Evolutionary conservation across 2,329 filamentous ascomycete genomes (phyloP), one percentile per base, ranked within the genome.

Genomic region (Ophiocordyceps polyrhachis-furcata): DNA sequence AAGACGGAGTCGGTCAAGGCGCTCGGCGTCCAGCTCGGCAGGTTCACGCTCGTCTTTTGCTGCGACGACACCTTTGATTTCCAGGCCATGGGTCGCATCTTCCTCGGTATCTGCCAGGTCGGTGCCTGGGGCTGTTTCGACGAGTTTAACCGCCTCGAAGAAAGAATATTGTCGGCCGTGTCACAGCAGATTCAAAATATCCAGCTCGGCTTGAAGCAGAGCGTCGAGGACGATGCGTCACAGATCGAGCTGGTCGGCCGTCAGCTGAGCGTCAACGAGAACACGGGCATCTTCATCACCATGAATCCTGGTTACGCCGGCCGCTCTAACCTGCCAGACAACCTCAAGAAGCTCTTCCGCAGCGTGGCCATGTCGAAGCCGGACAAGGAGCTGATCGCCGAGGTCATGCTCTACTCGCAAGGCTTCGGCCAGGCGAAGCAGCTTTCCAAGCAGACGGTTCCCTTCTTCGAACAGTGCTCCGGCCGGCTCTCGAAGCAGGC

Each of bases 121-220:
- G 91, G 91, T 60, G 91, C 91, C 5, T 99, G 91, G 91, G 93
- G 93, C 56, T 99, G 91, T 69, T 99, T 99, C 63, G 91, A 99
- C 58, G 91, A 99, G 68, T 99, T 99, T 71, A 99, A 99, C 64
- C 84, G 91, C 73, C 71, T 99, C 19, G 91, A 99, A 57, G 91
- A 99, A 66, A 80, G 91, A 51, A 99, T 99, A 48, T 65, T 99
- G 49, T 98, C 93, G 41, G 91, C 91, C 17, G 93, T 99, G 15
- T 98, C 93, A 19, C 91, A 99, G 62, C 93, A 98, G 60, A 93
- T 99, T 44, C 91, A 99, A 58, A 98, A 99, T 58, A 99, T 99
- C 49, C 91, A 99, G 62, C 78, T 96, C 50, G 91, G 93, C 46
- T 70, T 99, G 45, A 88, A 88, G 60, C 86, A 89, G 59, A 81